These are phyloP conservation scores for Cytospora schulzeri DNA, from an alignment of 2,329 filamentous ascomycete genomes.

Conservation along the genomic window DNA sequence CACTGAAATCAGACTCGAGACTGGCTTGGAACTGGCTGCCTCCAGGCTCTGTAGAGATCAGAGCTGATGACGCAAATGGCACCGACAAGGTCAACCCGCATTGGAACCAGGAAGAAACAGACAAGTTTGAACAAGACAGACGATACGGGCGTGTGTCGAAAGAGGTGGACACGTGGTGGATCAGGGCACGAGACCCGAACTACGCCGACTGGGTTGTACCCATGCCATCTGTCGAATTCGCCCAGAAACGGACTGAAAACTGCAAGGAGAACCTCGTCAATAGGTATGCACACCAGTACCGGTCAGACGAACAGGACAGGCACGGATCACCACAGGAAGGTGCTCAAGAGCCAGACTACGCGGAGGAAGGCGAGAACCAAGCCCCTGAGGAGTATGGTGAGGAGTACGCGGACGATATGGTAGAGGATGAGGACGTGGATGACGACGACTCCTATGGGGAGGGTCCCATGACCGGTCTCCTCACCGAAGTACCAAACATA, in stretches of 20 bases:
- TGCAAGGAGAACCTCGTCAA: conserved; percentile 63
- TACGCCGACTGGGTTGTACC: conserved; percentile 59
- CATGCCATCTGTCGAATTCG: conserved; percentile 64
- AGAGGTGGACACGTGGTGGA: conserved; percentile 68
- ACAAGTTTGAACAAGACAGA: conserved; percentile 62
- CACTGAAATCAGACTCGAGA: conserved; percentile 52
- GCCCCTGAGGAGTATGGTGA: conserved; percentile 37
- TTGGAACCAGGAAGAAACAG: conserved; percentile 54
- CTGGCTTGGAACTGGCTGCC: conserved; percentile 60
- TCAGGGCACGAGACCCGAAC: conserved; percentile 61
- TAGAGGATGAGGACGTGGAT: conserved; percentile 68
- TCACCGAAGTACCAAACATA: conserved; percentile 94
- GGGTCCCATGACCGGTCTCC: conserved; percentile 76
- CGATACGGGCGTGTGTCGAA: conserved; percentile 63
- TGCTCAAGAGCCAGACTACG: conserved; percentile 43
- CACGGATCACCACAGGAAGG: conserved; percentile 39
- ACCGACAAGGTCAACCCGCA: conserved; percentile 48
- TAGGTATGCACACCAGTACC: conserved; percentile 52
- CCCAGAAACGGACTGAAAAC: conserved; percentile 57
- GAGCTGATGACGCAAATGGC: conserved; percentile 40
- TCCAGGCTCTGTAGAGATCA: conserved; percentile 38
- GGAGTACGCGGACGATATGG: conserved; percentile 49
- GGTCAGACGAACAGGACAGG: conserved; percentile 44
- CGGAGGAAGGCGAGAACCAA: conserved; percentile 39
- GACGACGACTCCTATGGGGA: conserved; percentile 81